Conservation (phyloP, 768 basidiomycete genomes). For the Heimioporus sp. region DNA sequence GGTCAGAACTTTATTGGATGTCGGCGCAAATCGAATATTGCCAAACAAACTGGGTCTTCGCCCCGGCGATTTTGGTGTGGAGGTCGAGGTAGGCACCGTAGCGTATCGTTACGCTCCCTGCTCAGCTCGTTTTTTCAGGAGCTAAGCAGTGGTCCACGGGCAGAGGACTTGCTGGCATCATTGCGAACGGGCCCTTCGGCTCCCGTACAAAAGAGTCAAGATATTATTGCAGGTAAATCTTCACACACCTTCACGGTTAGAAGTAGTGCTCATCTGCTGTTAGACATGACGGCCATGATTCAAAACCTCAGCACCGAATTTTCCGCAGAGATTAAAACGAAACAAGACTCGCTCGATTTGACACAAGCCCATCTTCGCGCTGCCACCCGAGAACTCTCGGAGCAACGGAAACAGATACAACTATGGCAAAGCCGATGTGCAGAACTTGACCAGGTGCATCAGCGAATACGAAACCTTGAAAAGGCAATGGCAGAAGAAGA, state of each 20-base stretch:
- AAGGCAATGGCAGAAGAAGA: constrained; percentile 78
- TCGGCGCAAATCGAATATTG: constrained; percentile 85
- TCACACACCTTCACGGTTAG: not conserved
- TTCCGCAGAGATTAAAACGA: constrained; percentile 76
- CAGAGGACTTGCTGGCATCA: constrained; percentile 78
- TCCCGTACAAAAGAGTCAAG: constrained; percentile 85
- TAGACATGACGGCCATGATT: constrained; percentile 87
- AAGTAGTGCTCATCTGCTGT: constrained; percentile 8
- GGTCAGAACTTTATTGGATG: constrained; percentile 84
- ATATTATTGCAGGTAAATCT: constrained; percentile 70
- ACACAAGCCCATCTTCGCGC: constrained; percentile 85
- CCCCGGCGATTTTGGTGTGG: constrained; percentile 93
- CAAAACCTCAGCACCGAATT: constrained; percentile 78
- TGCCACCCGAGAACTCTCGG: constrained; percentile 87
- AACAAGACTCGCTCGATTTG: constrained; percentile 84
- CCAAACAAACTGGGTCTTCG: constrained; percentile 92
- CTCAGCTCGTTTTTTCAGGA: constrained; percentile 44
- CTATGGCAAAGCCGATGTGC: constrained; percentile 68
- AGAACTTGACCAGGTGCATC: constrained; percentile 78
- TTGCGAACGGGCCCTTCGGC: constrained; percentile 70
- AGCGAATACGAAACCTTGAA: constrained; percentile 82
- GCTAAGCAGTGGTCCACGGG: constrained; percentile 62
- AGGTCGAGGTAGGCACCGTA: constrained; percentile 66
- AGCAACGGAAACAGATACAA: constrained; percentile 84
- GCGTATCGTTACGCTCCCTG: not conserved